phyloP scores from a whole-genome alignment of 345 rosid genomes.

The Hirschfeldia incana region DNA sequence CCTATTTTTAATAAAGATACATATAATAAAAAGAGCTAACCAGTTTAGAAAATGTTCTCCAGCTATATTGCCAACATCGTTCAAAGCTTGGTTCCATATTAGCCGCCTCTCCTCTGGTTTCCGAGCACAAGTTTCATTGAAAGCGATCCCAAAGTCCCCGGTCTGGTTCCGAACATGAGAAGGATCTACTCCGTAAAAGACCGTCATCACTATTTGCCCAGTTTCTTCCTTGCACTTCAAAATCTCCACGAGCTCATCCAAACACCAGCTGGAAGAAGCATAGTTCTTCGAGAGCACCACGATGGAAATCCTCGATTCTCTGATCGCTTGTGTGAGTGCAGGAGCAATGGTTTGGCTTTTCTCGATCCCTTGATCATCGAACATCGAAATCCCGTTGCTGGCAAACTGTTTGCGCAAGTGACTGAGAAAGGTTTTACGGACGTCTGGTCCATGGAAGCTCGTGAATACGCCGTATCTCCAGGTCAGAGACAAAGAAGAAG shows the following conservation, averaged over 20 bases:
- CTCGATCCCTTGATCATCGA: conserved; percentile 7
- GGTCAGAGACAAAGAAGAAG: neutral
- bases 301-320: neutral
- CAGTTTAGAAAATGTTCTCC: neutral
- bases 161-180: neutral
- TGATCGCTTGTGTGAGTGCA: neutral
- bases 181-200: neutral
- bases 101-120: neutral
- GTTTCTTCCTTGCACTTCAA: neutral
- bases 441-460: neutral
- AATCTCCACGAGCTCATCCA: conserved; percentile 23
- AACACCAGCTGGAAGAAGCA: conserved; percentile 30
- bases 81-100: neutral
- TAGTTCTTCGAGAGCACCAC: conserved; percentile 22
- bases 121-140: neutral
- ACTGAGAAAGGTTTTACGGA: neutral
- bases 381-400: neutral
- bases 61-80: neutral
- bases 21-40: neutral
- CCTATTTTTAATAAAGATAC: too few relatives aligned
- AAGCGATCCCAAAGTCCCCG: neutral
- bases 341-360: conserved; percentile 4
- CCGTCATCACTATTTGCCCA: neutral
- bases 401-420: neutral
- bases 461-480: neutral